These are phyloP conservation scores for Scedosporium minutisporum DNA, from an alignment of 2,329 filamentous ascomycete species.

Conservation along the genomic window DNA sequence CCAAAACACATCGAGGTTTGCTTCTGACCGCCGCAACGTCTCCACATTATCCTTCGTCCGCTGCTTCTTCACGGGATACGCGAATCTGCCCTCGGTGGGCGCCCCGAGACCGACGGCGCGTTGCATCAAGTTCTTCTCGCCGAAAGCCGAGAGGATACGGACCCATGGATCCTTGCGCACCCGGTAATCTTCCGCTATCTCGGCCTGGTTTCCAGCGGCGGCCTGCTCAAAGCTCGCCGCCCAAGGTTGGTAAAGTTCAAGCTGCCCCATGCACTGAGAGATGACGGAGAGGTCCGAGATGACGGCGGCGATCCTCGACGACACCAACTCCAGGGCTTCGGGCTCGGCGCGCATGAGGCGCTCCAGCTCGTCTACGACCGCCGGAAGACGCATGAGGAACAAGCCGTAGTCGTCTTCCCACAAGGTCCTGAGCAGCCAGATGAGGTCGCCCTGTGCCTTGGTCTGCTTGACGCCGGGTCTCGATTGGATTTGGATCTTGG, in stretches of 20 bases:
- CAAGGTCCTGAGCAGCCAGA: slow-evolving; percentile 26
- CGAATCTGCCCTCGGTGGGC: slow-evolving; percentile 29
- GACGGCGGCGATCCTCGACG: slow-evolving; percentile 21
- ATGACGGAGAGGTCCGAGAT: slow-evolving; percentile 38
- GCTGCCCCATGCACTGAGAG: slow-evolving; percentile 30
- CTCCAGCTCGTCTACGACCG: slow-evolving; percentile 37
- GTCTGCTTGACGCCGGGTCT: slow-evolving; percentile 13
- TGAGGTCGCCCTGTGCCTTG: slow-evolving; percentile 16
- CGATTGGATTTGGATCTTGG: slow-evolving; percentile 13
- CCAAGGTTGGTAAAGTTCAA: slow-evolving; percentile 40
- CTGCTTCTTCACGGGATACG: slow-evolving; percentile 32
- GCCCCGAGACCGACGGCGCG: slow-evolving; percentile 12
- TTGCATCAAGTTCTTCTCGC: neutral
- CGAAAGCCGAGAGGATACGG: neutral
- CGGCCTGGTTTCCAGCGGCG: slow-evolving; percentile 3
- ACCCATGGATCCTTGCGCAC: neutral
- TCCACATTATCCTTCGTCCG: slow-evolving; percentile 34
- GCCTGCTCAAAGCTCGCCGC: slow-evolving; percentile 26
- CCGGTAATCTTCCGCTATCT: neutral
- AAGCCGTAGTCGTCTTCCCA: slow-evolving; percentile 24
- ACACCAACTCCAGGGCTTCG: slow-evolving; percentile 25
- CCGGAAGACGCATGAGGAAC: slow-evolving; percentile 22
- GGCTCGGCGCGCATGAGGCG: slow-evolving; percentile 29
- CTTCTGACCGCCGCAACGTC: slow-evolving; percentile 34
- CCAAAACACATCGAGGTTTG: slow-evolving; percentile 39